Conservation (phyloP, 345 rosid species). For the Eucalyptus erythrocorys region DNA sequence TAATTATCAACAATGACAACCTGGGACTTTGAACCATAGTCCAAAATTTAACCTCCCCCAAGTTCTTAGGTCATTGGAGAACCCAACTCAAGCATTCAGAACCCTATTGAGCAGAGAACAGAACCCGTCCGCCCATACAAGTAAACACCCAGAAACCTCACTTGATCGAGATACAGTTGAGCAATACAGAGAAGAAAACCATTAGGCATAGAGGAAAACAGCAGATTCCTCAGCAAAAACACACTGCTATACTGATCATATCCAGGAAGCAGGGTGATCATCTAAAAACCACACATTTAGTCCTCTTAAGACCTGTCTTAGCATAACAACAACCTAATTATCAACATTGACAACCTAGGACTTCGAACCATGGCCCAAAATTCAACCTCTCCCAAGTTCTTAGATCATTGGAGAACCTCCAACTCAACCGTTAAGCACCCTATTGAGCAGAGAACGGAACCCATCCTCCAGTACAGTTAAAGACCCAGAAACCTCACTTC, state of each 20-base stretch:
- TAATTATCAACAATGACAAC: not conserved
- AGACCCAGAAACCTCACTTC: not conserved
- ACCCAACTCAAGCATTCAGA: not conserved
- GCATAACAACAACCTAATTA: not conserved
- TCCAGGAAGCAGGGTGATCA: not conserved
- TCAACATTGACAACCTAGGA: not conserved
- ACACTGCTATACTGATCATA: not conserved
- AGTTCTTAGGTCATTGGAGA: not conserved
- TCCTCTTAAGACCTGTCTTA: not conserved
- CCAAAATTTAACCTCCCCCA: not conserved
- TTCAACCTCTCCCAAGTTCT: not conserved
- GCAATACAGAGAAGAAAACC: not conserved
- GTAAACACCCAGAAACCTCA: not conserved
- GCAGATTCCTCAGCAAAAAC: not conserved
- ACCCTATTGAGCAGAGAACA: not conserved
- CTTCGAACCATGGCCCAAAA: not conserved
- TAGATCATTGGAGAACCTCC: not conserved
- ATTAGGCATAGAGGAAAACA: not conserved
- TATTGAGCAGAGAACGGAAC: not conserved
- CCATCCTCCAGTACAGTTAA: not conserved
- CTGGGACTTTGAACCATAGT: not conserved
- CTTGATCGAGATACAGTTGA: not conserved
- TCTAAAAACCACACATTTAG: not conserved
- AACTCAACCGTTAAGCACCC: not conserved
- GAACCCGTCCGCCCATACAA: not conserved